These are phyloP conservation scores for Penicillium fuscoglaucum DNA, from an alignment of 2,329 filamentous ascomycete species.

Conservation along the genomic window DNA sequence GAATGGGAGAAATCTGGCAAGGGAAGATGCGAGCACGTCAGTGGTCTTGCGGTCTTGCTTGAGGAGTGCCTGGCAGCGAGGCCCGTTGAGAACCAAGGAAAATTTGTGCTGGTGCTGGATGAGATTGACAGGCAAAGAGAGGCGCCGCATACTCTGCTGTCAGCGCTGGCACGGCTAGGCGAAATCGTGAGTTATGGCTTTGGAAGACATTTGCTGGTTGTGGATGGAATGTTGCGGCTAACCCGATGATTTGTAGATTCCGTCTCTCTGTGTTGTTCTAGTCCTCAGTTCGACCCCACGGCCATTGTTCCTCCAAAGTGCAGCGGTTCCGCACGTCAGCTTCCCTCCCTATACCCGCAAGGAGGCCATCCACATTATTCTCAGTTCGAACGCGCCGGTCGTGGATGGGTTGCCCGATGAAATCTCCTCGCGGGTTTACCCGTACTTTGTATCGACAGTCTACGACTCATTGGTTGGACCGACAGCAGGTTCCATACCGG, in stretches of 20 bases:
- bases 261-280: constrained; percentile 73
- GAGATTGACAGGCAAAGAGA: constrained; percentile 83
- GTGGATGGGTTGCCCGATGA: constrained; percentile 34
- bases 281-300: constrained; percentile 69
- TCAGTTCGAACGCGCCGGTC: constrained; percentile 51
- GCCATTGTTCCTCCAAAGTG: constrained; percentile 66
- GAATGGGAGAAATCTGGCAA: constrained; percentile 51
- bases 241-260: constrained; percentile 58
- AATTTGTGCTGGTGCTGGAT: constrained; percentile 84
- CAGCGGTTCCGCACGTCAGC: constrained; percentile 72
- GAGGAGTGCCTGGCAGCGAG: constrained; percentile 42
- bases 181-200: constrained; percentile 64
- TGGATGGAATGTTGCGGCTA: constrained; percentile 1
- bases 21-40: constrained; percentile 75
- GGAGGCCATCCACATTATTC: constrained; percentile 76
- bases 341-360: constrained; percentile 82
- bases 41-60: constrained; percentile 72
- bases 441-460: constrained; percentile 76
- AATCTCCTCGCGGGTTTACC: constrained; percentile 42
- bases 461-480: constrained; percentile 84
- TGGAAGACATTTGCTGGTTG: not conserved
- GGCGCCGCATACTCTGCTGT: constrained; percentile 72
- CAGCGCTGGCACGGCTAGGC: constrained; percentile 76
- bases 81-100: constrained; percentile 41
- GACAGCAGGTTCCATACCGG: constrained; percentile 74